Evolutionary conservation across 2,329 filamentous ascomycete genomes (phyloP).

Genomic region (Talaromyces sp.): DNA sequence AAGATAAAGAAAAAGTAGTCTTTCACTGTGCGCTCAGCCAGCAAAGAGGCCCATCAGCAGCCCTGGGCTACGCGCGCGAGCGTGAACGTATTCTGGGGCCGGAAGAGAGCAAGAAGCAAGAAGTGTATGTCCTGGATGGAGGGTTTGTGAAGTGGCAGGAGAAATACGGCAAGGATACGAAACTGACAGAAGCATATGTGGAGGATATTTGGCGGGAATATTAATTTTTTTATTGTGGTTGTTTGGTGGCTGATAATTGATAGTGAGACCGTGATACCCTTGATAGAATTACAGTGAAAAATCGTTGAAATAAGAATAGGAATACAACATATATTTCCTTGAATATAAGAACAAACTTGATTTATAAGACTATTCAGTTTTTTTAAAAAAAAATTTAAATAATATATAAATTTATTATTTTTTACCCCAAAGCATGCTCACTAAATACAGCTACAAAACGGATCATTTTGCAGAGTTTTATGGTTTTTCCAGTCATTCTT

Average conservation of each 20-base stretch:
- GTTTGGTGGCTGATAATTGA: neutral
- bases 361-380: no score
- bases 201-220: constrained; percentile 75
- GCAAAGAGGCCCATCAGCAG: constrained; percentile 80
- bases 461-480: no score
- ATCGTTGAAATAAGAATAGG: neutral
- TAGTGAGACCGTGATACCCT: constrained; percentile 2
- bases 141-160: constrained; percentile 92
- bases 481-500: no score
- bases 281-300: constrained; percentile 1
- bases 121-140: constrained; percentile 72
- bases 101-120: constrained; percentile 51
- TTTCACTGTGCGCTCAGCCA: constrained; percentile 95
- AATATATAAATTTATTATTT: no score
- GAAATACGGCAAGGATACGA: constrained; percentile 66
- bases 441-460: no score
- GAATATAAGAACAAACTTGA: no score
- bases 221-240: constrained; percentile 13
- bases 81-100: constrained; percentile 49
- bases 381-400: no score
- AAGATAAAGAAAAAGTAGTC: constrained; percentile 74
- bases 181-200: constrained; percentile 75
- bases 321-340: no score
- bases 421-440: no score
- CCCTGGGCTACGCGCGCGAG: constrained; percentile 66